Evolutionary conservation across 1,284 basidiomycete genomes (phyloP), one percentile per base, ranked within the genome.

Genomic region (Calocybe gambosa): DNA sequence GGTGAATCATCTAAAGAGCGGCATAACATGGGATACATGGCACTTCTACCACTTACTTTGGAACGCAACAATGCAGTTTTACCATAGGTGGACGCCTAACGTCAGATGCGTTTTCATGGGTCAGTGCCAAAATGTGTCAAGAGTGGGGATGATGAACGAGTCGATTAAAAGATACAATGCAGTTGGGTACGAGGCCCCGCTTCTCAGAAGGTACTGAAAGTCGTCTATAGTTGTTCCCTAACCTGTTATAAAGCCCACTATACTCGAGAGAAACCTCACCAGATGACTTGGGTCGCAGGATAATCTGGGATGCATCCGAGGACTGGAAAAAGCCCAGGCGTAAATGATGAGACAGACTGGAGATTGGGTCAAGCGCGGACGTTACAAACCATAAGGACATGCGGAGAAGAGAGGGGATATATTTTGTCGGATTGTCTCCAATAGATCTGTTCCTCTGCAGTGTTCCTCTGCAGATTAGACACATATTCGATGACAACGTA

Each of bases 221-320:
- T n/a, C n/a, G n/a, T n/a, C n/a, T n/a, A n/a, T n/a, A n/a, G n/a
- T n/a, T n/a, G n/a, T n/a, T n/a, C n/a, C n/a, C n/a, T n/a, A n/a
- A n/a, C n/a, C n/a, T n/a, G n/a, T n/a, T n/a, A n/a, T n/a, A n/a
- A n/a, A n/a, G n/a, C n/a, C n/a, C n/a, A n/a, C n/a, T n/a, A n/a
- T n/a, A n/a, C n/a, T n/a, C n/a, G n/a, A n/a, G n/a, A n/a, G n/a
- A n/a, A n/a, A n/a, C n/a, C n/a, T n/a, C n/a, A n/a, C n/a, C n/a
- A n/a, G n/a, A n/a, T n/a, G n/a, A n/a, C n/a, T n/a, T n/a, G 4
- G 89, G 88, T 39, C 85, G 88, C 1, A 72, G 82, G 13, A 77
- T 67, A 2, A 80, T 93, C 0, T 87, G n/a, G 89, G 60, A 70
- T 44, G 84, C 90, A 0, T 79, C 78, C 5, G 71, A 75, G 4